These are phyloP conservation scores for Penicillium sp. DNA, from an alignment of 2,329 filamentous ascomycete genomes.

Conservation along the genomic window DNA sequence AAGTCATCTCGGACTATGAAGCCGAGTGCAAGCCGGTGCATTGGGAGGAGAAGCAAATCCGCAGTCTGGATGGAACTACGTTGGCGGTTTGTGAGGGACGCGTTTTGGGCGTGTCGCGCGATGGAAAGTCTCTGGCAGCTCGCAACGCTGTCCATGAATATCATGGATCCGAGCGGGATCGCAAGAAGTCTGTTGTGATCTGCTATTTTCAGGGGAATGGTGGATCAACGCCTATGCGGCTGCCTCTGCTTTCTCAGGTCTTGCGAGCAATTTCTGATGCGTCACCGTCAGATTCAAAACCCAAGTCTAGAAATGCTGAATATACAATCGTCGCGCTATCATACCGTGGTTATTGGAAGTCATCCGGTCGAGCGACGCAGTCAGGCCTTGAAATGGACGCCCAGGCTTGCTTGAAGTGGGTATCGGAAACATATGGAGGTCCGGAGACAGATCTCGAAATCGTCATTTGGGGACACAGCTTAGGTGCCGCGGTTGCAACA, in stretches of 20 bases:
- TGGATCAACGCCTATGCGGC: conserved; percentile 32
- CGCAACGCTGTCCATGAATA: conserved; percentile 25
- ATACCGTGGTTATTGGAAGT: conserved; percentile 78
- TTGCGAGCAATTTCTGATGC: conserved; percentile 33
- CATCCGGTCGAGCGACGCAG: conserved; percentile 70
- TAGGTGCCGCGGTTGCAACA: conserved; percentile 72
- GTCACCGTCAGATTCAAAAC: not conserved
- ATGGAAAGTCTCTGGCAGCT: conserved; percentile 21
- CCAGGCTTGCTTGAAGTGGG: conserved; percentile 65
- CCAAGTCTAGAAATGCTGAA: not conserved
- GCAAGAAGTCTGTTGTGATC: conserved; percentile 25
- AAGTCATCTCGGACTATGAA: conserved; percentile 67
- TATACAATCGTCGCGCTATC: conserved; percentile 53
- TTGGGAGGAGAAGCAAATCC: conserved; percentile 63
- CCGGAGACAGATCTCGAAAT: conserved; percentile 38
- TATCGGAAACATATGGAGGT: conserved; percentile 46
- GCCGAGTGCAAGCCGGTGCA: conserved; percentile 60
- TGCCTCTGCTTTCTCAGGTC: conserved; percentile 50
- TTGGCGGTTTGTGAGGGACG: conserved; percentile 65
- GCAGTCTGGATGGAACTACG: conserved; percentile 45
- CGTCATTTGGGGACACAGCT: conserved; percentile 75
- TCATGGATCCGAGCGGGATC: not conserved
- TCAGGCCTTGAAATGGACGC: conserved; percentile 70
- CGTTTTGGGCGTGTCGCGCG: conserved; percentile 51
- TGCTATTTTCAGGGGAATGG: conserved; percentile 40